Base-by-base conservation (phyloP, 768 basidiomycete genomes). In the Amanita muscaria region DNA sequence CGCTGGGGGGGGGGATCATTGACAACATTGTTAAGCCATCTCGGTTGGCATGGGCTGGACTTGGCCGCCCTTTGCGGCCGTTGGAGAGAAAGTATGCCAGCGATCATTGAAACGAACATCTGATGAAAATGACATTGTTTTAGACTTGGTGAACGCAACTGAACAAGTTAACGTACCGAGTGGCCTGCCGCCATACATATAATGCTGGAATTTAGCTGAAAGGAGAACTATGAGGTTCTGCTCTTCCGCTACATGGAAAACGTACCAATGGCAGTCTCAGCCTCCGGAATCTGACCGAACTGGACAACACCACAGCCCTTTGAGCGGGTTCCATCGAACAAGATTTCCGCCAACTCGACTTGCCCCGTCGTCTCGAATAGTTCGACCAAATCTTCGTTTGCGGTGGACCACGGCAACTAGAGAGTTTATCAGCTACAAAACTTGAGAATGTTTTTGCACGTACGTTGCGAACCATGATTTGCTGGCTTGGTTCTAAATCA, bases 401-500 rank as follows among this genome's bases (percentile, higher is more conserved):
- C 92, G 35, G 94, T 99, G 8, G 94, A 97, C 93, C 93, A 99
- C 1, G 94, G 94, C 14, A 99, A 66, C 94, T 98, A 51, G 7
- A 41, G n/a, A 25, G 12, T 16, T 46, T 37, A 7, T 35, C 23
- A 42, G 38, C 12, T 47, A 36, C 37, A 48, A 49, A 21, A 35
- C 38, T 29, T 21, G 12, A 4, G 19, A 27, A n/a, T 24, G 48
- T 48, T 19, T 22, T 19, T 36, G 10, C n/a, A 82, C 94, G 63
- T 62, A 96, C 94, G 62, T 99, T 99, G 65, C 90, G 83, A 55
- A 98, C 93, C 79, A 94, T 88, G 58, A 99, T 97, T 68, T 99
- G 94, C 61, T 91, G 88, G 59, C 85, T 92, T 3, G 92, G 92
- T 55, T 92, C 88, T 2, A 87, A 73, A 40, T 79, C 81, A 51